These are phyloP conservation scores for Margaritispora aquatica DNA, from an alignment of 495 filamentous ascomycete genomes.

Conservation along the genomic window DNA sequence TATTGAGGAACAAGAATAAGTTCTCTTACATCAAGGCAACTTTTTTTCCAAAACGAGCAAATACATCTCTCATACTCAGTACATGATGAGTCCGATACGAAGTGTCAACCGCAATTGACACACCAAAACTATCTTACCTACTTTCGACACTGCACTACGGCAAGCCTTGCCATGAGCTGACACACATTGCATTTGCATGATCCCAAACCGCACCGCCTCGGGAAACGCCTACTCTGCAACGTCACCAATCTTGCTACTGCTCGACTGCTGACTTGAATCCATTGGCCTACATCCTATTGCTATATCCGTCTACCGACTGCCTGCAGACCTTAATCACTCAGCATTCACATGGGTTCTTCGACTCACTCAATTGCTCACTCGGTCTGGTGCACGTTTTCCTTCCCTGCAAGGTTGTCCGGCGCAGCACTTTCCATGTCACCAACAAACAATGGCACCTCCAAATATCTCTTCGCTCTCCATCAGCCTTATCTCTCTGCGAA, in stretches of 20 bases:
- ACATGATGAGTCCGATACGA: slow-evolving; percentile 1
- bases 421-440: not conserved
- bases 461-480: too few species aligned
- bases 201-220: not conserved
- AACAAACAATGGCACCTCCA: not conserved
- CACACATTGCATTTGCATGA: not conserved
- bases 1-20: not conserved
- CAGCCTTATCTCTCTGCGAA: not conserved
- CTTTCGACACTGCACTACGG: not conserved
- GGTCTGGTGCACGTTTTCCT: not conserved
- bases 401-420: not conserved
- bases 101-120: not conserved
- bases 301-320: not conserved
- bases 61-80: not conserved
- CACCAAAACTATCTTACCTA: not conserved
- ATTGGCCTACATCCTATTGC: not conserved
- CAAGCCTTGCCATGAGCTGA: not conserved
- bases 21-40: not conserved
- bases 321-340: not conserved
- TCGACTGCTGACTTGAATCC: not conserved
- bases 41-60: not conserved
- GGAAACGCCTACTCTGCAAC: not conserved
- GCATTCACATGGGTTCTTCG: not conserved
- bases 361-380: not conserved
- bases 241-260: not conserved